These are phyloP conservation scores for Blastosporella zonata DNA, from an alignment of 1,284 basidiomycete genomes.

Conservation along the genomic window DNA sequence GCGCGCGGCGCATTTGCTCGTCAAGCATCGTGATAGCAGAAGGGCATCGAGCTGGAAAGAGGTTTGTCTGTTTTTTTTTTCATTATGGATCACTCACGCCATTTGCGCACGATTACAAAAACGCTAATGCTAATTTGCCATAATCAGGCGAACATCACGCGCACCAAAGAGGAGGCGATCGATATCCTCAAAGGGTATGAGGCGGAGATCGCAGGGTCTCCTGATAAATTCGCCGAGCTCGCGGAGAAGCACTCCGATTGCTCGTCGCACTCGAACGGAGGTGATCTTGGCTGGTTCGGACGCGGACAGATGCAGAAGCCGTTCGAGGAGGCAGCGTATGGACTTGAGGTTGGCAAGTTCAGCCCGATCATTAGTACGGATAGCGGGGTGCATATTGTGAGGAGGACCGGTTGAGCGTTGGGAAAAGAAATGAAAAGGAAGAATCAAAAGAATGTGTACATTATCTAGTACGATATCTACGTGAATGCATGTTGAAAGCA, in stretches of 20 bases:
- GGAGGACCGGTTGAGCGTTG: constrained; percentile 71
- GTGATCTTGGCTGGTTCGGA: constrained; percentile 87
- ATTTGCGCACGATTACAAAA: too few species aligned
- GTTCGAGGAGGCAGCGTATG: constrained; percentile 92
- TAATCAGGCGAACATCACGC: constrained; percentile 74
- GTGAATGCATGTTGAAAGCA: background rate
- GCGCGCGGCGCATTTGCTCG: constrained; percentile 90
- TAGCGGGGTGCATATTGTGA: constrained; percentile 94
- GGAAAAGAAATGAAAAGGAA: background rate
- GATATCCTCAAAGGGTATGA: constrained; percentile 68
- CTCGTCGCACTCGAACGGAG: constrained; percentile 75
- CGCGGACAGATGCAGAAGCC: constrained; percentile 96
- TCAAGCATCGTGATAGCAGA: constrained; percentile 89
- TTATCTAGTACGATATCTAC: background rate
- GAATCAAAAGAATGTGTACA: background rate
- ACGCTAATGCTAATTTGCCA: background rate
- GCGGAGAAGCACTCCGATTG: constrained; percentile 83
- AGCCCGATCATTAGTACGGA: constrained; percentile 89
- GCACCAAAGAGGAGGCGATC: constrained; percentile 88
- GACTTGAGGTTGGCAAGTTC: constrained; percentile 78
- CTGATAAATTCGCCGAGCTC: constrained; percentile 72
- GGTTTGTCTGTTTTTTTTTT: constrained; percentile 45
- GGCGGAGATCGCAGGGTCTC: constrained; percentile 54
- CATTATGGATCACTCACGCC: too few species aligned
- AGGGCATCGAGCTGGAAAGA: constrained; percentile 92